Base-by-base conservation (phyloP, 257 asterid genomes). In the Catharanthus roseus region DNA sequence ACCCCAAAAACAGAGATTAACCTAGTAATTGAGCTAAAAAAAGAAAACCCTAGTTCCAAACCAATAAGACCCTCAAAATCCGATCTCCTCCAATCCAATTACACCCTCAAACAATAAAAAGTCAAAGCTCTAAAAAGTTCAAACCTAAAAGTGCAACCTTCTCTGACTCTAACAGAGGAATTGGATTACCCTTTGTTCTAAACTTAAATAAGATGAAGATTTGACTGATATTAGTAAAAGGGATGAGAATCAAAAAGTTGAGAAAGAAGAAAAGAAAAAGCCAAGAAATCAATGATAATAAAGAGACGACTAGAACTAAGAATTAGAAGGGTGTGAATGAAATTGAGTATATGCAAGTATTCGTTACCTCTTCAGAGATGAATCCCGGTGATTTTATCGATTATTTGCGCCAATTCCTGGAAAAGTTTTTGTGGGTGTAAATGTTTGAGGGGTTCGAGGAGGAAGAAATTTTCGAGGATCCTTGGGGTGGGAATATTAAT, bases 1-100 rank as follows among this genome's bases (percentile, higher is more conserved):
- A 77, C 85, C 89, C 87, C 19, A 69, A 70, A 76, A 44, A 21
- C 47, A 72, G 29, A 77, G 33, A 63, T 15, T 34, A n/a, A 65
- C 47, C 47, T 44, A 66, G 67, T 34, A 23, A 70, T 38, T 54
- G 71, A 38, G 60, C 71, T 49, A 5, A 34, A 39, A 45, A 33
- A 56, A 45, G 12, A 54, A 65, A 53, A 26, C 72, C 58, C 67
- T 26, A 44, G 2, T 42, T 11, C 21, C 53, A 23, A 72, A 38
- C 38, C 12, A 33, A 49, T 16, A 47, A 16, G 24, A 13, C 16
- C 42, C 13, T 19, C 47, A 21, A 28, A 55, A 55, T 23, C n/a
- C 71, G 24, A 42, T 41, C 53, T 29, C 12, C 67, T 36, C 53
- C 42, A 53, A 64, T 36, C 38, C 58, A 73, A 73, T 51, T 23